A percentile compares a stretch with the other conserved stretches of the same genome.
Evolutionary conservation across 345 rosid species (phyloP).

Genomic region (Aegle marmelos): DNA sequence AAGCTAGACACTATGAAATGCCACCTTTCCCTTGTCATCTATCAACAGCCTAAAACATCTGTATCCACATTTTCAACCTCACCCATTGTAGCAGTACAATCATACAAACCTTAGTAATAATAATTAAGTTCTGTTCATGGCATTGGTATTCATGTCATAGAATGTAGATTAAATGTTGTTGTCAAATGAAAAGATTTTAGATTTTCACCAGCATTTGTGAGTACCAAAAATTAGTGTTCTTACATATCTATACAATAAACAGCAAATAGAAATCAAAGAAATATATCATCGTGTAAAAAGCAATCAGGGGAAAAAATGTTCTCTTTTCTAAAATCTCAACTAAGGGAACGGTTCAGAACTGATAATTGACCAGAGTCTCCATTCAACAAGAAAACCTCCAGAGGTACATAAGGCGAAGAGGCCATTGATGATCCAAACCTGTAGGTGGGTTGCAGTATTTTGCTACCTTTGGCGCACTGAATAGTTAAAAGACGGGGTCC

Average conservation of each 20-base stretch:
- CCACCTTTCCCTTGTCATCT: not conserved
- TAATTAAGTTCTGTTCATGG: not conserved
- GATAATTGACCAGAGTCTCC: constrained; percentile 90
- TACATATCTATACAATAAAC: not conserved
- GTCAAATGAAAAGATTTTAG: not conserved
- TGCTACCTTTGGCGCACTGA: constrained; percentile 73
- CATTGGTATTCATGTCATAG: not conserved
- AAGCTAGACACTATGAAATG: not conserved
- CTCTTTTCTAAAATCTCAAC: constrained; percentile 19
- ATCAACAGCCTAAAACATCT: not conserved
- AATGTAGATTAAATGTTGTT: not conserved
- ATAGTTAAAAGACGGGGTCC: constrained; percentile 78
- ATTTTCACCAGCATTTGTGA: not conserved
- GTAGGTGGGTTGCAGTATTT: constrained; percentile 78
- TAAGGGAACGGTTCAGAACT: constrained; percentile 60
- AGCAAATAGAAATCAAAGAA: not conserved
- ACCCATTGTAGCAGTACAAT: not conserved
- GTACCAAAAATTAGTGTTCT: not conserved
- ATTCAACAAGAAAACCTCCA: constrained; percentile 76
- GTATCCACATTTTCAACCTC: not conserved
- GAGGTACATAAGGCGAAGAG: constrained; percentile 73
- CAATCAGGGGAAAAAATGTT: constrained; percentile 6
- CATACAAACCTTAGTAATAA: too few relatives aligned
- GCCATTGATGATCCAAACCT: constrained; percentile 66
- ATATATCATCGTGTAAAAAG: not conserved